phyloP scores from a whole-genome alignment of 495 filamentous ascomycete species.

The Hypoxylon lienhwacheense region DNA sequence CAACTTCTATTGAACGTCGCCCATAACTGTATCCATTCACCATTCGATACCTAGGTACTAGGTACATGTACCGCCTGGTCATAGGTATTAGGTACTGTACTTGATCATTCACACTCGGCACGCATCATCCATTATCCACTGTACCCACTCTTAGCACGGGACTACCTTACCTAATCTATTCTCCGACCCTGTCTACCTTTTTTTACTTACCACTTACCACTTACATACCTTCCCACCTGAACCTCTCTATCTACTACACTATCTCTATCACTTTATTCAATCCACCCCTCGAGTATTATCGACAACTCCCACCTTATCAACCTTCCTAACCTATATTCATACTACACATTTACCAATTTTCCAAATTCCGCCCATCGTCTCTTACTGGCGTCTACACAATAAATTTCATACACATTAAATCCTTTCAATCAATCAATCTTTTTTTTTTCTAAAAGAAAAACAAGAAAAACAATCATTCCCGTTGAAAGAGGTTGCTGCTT shows the following conservation, averaged over 20 bases:
- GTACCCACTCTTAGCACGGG: no score
- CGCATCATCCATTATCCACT: constrained; percentile 1
- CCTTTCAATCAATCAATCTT: constrained; percentile 1
- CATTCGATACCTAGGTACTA: background rate
- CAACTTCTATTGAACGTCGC: no score
- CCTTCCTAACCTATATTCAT: no score
- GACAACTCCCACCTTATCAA: constrained; percentile 22
- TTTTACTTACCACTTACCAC: background rate
- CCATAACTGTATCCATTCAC: background rate
- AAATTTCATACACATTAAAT: background rate
- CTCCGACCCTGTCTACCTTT: constrained; percentile 7
- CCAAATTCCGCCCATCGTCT: no score
- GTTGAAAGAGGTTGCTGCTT: constrained; percentile 24
- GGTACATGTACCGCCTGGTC: no score
- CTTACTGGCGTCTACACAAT: no score
- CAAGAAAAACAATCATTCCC: constrained; percentile 2
- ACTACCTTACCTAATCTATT: constrained; percentile 6
- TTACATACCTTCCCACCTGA: background rate
- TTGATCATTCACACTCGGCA: no score
- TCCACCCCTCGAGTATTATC: constrained; percentile 17
- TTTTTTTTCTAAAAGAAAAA: no score
- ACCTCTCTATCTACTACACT: background rate
- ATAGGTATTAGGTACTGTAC: no score
- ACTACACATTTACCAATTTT: no score
- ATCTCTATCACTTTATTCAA: background rate